A percentile compares a stretch with the other conserved stretches of the same genome.
Conservation (phyloP, 257 asterid genomes). For the Fraxinus cuspidata region DNA sequence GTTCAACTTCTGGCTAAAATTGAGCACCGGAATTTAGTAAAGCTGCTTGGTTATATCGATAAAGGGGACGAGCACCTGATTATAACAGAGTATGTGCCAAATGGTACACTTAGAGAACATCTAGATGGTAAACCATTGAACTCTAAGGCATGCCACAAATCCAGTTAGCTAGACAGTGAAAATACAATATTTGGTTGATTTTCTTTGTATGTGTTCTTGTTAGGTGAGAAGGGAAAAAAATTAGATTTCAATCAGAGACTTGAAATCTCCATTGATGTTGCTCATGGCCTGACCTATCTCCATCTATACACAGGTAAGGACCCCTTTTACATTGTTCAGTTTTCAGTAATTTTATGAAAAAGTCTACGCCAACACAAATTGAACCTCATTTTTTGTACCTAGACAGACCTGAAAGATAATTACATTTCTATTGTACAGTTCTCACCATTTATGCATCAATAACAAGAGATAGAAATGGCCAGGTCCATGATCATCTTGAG, state of each 20-base stretch:
- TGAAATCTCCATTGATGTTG: constrained; percentile 85
- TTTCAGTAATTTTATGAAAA: not conserved
- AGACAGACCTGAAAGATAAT: not conserved
- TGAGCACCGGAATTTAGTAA: constrained; percentile 92
- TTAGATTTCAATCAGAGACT: constrained; percentile 91
- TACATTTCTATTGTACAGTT: not conserved
- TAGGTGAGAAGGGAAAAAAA: constrained; percentile 72
- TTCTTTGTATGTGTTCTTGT: constrained; percentile 40
- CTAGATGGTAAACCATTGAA: constrained; percentile 72
- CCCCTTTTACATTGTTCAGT: not conserved
- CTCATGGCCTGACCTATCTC: constrained; percentile 92
- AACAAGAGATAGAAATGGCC: not conserved
- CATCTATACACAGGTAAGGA: constrained; percentile 85
- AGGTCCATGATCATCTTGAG: not conserved
- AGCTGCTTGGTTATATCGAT: constrained; percentile 90
- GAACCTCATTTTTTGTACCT: not conserved
- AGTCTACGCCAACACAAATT: not conserved
- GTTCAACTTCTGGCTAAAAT: constrained; percentile 91
- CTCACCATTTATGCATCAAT: not conserved
- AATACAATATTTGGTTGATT: constrained; percentile 23
- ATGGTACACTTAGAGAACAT: constrained; percentile 96
- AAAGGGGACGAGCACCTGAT: constrained; percentile 83
- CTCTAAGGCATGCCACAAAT: constrained; percentile 16
- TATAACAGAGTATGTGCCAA: constrained; percentile 91
- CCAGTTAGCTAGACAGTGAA: not conserved